These are phyloP conservation scores for Lignosus rhinocerotis DNA, from an alignment of 1,284 basidiomycete genomes.

Conservation along the genomic window DNA sequence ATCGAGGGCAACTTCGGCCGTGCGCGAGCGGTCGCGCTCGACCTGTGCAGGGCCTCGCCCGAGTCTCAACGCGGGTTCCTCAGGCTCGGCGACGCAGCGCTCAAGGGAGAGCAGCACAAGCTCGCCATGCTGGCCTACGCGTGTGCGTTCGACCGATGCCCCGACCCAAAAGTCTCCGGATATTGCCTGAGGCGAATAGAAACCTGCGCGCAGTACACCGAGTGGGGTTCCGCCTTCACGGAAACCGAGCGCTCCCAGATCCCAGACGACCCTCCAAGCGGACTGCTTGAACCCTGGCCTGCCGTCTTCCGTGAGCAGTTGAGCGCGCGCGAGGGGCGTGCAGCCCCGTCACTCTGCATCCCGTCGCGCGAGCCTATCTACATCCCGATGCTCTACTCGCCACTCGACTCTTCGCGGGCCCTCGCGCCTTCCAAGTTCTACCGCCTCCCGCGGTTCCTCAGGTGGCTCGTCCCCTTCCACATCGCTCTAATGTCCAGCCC, in stretches of 20 bases:
- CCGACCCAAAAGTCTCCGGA: constrained; percentile 37
- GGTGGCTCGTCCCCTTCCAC: constrained; percentile 60
- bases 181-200: constrained; percentile 49
- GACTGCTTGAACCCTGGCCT: constrained; percentile 47
- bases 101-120: constrained; percentile 39
- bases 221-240: constrained; percentile 51
- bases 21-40: constrained; percentile 36
- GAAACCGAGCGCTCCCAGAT: constrained; percentile 43
- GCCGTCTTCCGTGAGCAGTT: constrained; percentile 36
- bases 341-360: constrained; percentile 41
- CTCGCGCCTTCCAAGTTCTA: constrained; percentile 25
- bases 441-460: constrained; percentile 57
- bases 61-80: constrained; percentile 49
- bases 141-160: constrained; percentile 42
- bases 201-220: constrained; percentile 46
- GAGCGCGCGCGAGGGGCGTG: constrained; percentile 27
- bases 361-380: constrained; percentile 44
- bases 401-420: not conserved
- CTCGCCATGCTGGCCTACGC: constrained; percentile 58
- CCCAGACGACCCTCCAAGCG: constrained; percentile 31
- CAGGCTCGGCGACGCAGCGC: constrained; percentile 48
- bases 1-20: constrained; percentile 37
- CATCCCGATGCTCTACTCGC: constrained; percentile 31
- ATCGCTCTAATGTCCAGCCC: constrained; percentile 65
- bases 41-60: constrained; percentile 36